Evolutionary conservation across 1,284 basidiomycete genomes (phyloP).

Genomic region (Taiwanofungus camphoratus): DNA sequence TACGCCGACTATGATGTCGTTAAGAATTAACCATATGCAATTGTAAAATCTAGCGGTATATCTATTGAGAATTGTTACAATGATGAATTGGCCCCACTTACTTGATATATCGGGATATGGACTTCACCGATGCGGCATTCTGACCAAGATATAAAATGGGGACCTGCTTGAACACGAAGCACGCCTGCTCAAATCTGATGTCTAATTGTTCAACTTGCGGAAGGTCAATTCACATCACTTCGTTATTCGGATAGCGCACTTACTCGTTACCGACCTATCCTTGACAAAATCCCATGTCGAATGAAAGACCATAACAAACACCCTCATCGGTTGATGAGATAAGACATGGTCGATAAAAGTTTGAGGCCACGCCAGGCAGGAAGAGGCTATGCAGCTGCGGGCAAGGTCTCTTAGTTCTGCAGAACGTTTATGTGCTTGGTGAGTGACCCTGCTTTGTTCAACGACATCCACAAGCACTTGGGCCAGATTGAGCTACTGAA

Average conservation of each 20-base stretch:
- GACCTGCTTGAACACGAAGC: slow-evolving; percentile 13
- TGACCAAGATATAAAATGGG: slow-evolving; percentile 11
- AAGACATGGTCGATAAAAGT: too few species aligned
- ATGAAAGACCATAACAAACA: background rate
- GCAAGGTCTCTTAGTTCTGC: too few species aligned
- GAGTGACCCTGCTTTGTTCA: background rate
- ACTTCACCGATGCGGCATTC: slow-evolving; percentile 13
- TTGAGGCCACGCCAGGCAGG: too few species aligned
- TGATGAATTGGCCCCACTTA: slow-evolving; percentile 25
- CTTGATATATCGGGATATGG: slow-evolving; percentile 51
- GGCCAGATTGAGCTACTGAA: slow-evolving; percentile 6
- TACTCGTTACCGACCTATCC: slow-evolving; percentile 14
- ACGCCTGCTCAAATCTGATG: slow-evolving; percentile 20
- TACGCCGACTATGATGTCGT: slow-evolving; percentile 82
- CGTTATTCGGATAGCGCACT: background rate
- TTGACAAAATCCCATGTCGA: background rate
- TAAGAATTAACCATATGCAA: slow-evolving; percentile 84
- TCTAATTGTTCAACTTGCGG: slow-evolving; percentile 20
- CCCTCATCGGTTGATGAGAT: too few species aligned
- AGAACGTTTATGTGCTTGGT: too few species aligned
- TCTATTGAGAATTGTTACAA: slow-evolving; percentile 2
- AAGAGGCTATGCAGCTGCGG: too few species aligned
- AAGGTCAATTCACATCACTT: background rate
- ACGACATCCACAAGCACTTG: slow-evolving; percentile 4
- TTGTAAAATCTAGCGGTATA: slow-evolving; percentile 82